Conservation (phyloP, 345 rosid genomes). For the Camelina hispida region DNA sequence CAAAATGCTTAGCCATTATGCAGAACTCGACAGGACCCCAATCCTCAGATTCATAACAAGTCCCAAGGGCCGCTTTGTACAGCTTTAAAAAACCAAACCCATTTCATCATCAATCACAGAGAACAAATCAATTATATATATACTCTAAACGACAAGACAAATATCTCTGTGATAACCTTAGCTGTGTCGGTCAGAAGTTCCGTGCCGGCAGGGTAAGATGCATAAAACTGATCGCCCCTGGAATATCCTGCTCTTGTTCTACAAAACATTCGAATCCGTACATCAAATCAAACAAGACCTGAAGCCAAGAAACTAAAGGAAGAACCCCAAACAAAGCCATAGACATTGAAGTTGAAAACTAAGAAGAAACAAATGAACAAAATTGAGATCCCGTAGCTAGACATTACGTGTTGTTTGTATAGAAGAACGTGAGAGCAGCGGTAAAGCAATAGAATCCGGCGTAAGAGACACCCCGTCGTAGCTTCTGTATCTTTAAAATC, state of each 20-base stretch:
- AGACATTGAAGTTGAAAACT: neutral
- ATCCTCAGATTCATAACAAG: conserved; percentile 81
- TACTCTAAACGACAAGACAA: neutral
- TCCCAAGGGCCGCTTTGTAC: conserved; percentile 89
- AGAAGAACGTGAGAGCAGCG: conserved; percentile 63
- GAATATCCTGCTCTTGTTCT: conserved; percentile 93
- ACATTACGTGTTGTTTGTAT: conserved; percentile 86
- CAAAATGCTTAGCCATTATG: conserved; percentile 89
- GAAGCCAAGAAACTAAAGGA: neutral
- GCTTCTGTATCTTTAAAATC: conserved; percentile 79
- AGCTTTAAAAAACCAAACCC: conserved; percentile 51
- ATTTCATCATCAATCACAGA: conserved; percentile 20
- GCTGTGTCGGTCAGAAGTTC: conserved; percentile 82
- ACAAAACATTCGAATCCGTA: conserved; percentile 35
- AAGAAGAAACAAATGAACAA: neutral
- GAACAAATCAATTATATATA: neutral
- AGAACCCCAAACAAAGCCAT: neutral
- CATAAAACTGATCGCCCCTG: conserved; percentile 88
- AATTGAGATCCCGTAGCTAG: neutral
- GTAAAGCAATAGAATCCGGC: conserved; percentile 73
- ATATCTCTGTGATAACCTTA: conserved; percentile 50
- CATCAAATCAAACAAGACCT: neutral
- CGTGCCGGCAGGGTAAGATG: conserved; percentile 92
- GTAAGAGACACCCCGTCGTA: conserved; percentile 73
- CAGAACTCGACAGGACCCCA: conserved; percentile 87